Base-by-base conservation (phyloP, 148 eudicot genomes). In the Silene uniflora region DNA sequence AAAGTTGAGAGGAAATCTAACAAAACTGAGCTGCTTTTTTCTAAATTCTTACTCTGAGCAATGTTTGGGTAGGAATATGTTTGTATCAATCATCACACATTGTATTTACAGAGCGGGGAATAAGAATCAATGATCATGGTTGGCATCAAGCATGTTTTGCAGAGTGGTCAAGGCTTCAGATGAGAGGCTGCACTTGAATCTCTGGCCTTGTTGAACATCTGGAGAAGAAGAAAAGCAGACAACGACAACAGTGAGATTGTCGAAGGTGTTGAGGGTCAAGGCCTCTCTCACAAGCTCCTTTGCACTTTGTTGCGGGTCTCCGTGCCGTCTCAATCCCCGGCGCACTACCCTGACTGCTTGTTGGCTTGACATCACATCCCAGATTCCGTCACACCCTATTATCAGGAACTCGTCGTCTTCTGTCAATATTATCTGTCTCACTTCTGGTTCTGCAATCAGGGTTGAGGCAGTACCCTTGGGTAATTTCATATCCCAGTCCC, bases 361-460 rank as follows among this genome's bases (percentile, higher is more conserved):
- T 74, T 92, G 91, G 78, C 96, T 92, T 29, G 95, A 84, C 86
- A 92, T 83, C 6, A 90, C 92, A 79, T 92, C 97, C 92, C 95
- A 92, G 42, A 92, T 85, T 29, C 97, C 96, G 44, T 92, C 97
- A 42, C 97, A 92, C 14, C 90, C 97, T 11, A 92, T 86, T 72
- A 92, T 85, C 21, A 92, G 90, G 84, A 92, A 92, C 85, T 92
- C 97, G 39, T 92, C 96, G 10, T 92, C 97, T 82, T 87, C 91
- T 0, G 89, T 90, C 62, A 92, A 84, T n/a, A 80, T 67, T 21
- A 88, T 80, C 65, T 83, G 96, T 65, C 84, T 75, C 16, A 90
- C 29, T 63, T 92, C 97, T 21, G 93, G 96, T 69, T 92, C 96
- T 1, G 96, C 84, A 7, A 85, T 90, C 52, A 92, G 88, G 73